Percentiles rank a stretch among this genome's conserved stretches.
phyloP scores from a whole-genome alignment of 2,329 filamentous ascomycete genomes.

The Metarhizium anisopliae region DNA sequence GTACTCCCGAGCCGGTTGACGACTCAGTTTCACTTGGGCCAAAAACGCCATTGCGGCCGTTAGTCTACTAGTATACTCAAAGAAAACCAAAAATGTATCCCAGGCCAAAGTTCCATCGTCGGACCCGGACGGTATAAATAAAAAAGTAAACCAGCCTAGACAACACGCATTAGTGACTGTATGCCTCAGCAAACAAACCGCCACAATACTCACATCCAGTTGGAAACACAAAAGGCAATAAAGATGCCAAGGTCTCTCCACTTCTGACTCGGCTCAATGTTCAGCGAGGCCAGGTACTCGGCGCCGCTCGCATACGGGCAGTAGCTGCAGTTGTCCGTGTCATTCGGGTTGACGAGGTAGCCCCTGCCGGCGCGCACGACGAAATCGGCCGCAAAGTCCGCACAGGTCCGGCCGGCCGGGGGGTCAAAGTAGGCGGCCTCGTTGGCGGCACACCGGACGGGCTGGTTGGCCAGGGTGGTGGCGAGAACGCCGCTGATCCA shows the following conservation, averaged over 20 bases:
- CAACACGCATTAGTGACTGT: not conserved
- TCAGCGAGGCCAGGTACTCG: conserved; percentile 54
- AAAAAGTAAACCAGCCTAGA: conserved; percentile 60
- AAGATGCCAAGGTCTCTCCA: conserved; percentile 67
- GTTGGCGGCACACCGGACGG: conserved; percentile 32
- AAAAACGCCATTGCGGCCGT: no score
- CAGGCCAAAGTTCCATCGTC: conserved; percentile 63
- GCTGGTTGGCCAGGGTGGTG: conserved; percentile 6
- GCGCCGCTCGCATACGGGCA: conserved; percentile 50
- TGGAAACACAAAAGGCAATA: conserved; percentile 59
- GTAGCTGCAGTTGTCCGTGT: conserved; percentile 54
- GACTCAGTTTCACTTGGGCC: no score
- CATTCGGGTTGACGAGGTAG: conserved; percentile 54
- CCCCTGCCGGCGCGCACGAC: conserved; percentile 38
- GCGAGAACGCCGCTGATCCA: conserved; percentile 8
- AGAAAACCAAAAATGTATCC: conserved; percentile 38
- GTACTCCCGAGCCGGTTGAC: no score
- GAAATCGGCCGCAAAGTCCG: conserved; percentile 53
- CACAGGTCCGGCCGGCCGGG: conserved; percentile 56
- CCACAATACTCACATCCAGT: conserved; percentile 39
- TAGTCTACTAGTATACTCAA: not conserved
- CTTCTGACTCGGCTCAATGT: conserved; percentile 46
- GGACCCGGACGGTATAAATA: conserved; percentile 63
- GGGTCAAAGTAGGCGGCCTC: conserved; percentile 41
- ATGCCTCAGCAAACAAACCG: not conserved